phyloP scores from a whole-genome alignment of 495 filamentous ascomycete species.

The Trichocladium antarcticum region DNA sequence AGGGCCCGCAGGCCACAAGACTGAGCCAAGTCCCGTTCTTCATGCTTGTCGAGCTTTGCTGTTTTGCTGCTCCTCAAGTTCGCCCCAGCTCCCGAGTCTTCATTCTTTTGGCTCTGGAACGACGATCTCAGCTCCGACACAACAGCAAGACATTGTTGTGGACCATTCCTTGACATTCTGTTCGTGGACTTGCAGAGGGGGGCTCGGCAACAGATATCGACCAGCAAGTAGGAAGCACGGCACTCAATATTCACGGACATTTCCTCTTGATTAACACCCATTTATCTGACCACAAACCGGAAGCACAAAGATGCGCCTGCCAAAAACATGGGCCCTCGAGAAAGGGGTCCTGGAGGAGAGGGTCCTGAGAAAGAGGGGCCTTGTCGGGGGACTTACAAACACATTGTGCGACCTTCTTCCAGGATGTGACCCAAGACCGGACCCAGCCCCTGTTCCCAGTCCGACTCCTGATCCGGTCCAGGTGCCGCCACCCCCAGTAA shows the following conservation, averaged over 20 bases:
- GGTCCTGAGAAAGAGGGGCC: background rate
- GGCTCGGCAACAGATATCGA: too few relatives aligned
- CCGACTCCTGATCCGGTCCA: conserved; percentile 4
- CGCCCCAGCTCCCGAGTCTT: conserved; percentile 2
- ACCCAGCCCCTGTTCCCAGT: background rate
- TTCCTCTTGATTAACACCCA: background rate
- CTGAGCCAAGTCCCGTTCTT: too few relatives aligned
- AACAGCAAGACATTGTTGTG: background rate
- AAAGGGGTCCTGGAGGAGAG: background rate
- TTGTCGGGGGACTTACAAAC: background rate
- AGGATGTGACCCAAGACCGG: background rate
- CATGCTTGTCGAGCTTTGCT: too few relatives aligned
- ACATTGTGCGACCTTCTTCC: conserved; percentile 8
- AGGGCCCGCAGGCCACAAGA: too few relatives aligned
- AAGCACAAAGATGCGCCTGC: background rate
- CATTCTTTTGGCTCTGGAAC: conserved; percentile 9
- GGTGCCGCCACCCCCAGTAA: background rate
- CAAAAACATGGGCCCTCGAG: background rate
- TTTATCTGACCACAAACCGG: background rate
- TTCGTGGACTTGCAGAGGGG: too few relatives aligned
- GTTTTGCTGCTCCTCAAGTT: background rate
- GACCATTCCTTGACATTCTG: background rate
- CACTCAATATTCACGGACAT: too few relatives aligned
- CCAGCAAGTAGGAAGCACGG: too few relatives aligned
- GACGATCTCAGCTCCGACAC: background rate